Conservation (phyloP, 164 flowering plant species). For the Stephania yunnanensis region DNA sequence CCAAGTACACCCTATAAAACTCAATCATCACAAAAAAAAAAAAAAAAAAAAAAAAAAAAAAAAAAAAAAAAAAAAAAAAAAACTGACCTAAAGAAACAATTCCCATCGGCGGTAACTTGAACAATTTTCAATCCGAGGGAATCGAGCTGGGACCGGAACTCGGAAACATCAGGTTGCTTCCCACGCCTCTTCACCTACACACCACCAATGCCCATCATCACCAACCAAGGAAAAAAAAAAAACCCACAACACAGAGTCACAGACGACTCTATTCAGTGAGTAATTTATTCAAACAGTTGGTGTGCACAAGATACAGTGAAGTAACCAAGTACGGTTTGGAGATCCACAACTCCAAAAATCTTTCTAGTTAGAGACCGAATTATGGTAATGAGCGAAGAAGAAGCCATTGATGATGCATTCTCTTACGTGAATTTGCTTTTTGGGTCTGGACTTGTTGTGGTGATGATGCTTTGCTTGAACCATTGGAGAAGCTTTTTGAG, state of each 20-base stretch:
- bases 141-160: conserved; percentile 68
- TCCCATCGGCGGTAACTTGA: conserved; percentile 83
- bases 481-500: conserved; percentile 25
- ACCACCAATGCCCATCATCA: not conserved
- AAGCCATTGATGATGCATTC: not conserved
- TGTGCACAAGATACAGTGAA: not conserved
- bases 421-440: conserved; percentile 35
- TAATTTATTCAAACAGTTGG: not conserved
- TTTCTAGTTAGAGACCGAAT: not conserved
- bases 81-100: conserved; percentile 84
- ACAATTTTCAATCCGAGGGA: conserved; percentile 59
- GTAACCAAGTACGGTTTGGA: not conserved
- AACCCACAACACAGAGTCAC: not conserved
- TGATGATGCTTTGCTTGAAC: conserved; percentile 48
- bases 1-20: not conserved
- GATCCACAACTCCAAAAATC: not conserved
- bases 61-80: not conserved
- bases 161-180: conserved; percentile 49
- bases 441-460: conserved; percentile 31
- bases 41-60: not conserved
- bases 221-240: not conserved
- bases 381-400: not conserved
- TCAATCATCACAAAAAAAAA: not conserved
- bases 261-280: not conserved
- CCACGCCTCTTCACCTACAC: conserved; percentile 54